Conservation (phyloP, 2,329 filamentous ascomycete species). For the Chaetomiaceae sp. region DNA sequence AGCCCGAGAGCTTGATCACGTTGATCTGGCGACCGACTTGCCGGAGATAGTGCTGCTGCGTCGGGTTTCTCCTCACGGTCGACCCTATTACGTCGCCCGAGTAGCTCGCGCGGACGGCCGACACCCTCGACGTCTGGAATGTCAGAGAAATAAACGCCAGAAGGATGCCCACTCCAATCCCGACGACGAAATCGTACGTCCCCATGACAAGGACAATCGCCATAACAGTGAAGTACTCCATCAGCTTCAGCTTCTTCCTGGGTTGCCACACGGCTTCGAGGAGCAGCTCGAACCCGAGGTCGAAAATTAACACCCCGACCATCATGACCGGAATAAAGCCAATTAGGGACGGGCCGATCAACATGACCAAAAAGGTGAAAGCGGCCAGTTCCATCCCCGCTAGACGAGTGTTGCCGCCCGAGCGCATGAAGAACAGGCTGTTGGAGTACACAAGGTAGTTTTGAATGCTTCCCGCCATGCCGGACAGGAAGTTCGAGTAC, state of each 20-base stretch:
- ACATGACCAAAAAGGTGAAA: conserved; percentile 75
- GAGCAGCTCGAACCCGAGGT: conserved; percentile 87
- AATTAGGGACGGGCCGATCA: conserved; percentile 81
- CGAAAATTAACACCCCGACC: conserved; percentile 90
- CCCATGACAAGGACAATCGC: conserved; percentile 95
- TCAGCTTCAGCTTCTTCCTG: conserved; percentile 76
- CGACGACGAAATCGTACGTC: conserved; percentile 90
- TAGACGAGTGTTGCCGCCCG: conserved; percentile 79
- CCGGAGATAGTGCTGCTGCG: conserved; percentile 80
- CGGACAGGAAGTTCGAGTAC: conserved; percentile 86
- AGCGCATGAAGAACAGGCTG: conserved; percentile 92
- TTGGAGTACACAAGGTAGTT: conserved; percentile 99
- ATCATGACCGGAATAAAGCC: conserved; percentile 96
- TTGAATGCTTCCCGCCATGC: conserved; percentile 79
- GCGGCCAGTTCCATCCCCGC: conserved; percentile 80
- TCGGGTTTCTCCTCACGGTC: conserved; percentile 84
- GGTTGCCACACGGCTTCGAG: conserved; percentile 85
- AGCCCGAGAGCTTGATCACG: conserved; percentile 86
- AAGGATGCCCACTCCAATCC: conserved; percentile 86
- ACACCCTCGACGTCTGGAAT: conserved; percentile 83
- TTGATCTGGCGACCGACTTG: conserved; percentile 84
- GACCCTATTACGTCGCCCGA: conserved; percentile 85
- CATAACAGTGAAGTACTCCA: conserved; percentile 87
- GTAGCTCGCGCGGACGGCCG: conserved; percentile 85
- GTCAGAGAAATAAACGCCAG: conserved; percentile 88